Evolutionary conservation across 2,329 filamentous ascomycete species (phyloP).

Genomic region (Pseudocercospora musae): DNA sequence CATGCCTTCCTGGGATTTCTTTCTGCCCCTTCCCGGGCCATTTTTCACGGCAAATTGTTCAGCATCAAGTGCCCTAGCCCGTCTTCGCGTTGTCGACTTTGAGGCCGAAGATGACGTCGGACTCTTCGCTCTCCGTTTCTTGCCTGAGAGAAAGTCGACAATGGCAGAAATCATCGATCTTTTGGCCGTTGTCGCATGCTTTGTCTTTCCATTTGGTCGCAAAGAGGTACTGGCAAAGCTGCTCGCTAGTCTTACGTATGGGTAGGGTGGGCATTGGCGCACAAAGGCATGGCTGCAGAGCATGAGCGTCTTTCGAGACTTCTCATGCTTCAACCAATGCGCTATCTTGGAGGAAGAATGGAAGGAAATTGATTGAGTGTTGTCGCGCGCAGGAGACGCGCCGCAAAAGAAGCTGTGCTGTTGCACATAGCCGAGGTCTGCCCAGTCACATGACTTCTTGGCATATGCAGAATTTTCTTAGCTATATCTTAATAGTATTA

Average conservation of each 20-base stretch:
- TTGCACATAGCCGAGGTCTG: too few species aligned
- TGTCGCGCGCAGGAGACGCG: conserved; percentile 5
- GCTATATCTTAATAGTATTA: too few species aligned
- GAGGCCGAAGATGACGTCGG: neutral
- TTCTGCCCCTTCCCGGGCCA: neutral
- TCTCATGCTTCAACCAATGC: conserved; percentile 18
- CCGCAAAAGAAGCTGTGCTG: too few species aligned
- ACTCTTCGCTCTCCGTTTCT: neutral
- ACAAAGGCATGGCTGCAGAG: conserved; percentile 12
- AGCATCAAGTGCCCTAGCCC: neutral
- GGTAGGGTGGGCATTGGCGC: conserved; percentile 8
- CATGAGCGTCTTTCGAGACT: conserved; percentile 16
- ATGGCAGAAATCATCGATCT: neutral
- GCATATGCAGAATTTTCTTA: too few species aligned
- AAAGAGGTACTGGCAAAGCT: neutral
- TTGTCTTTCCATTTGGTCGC: neutral
- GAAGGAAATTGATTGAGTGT: neutral
- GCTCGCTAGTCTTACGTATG: conserved; percentile 3
- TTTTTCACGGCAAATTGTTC: neutral
- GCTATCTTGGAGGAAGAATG: conserved; percentile 12
- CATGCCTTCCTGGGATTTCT: neutral
- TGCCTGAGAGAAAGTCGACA: neutral
- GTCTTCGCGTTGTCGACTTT: neutral
- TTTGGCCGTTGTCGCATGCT: neutral
- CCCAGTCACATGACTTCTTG: too few species aligned